Percentiles rank a stretch among this genome's conserved stretches.
These are phyloP conservation scores for Scleroderma bovista DNA, from an alignment of 768 basidiomycete genomes.

Conservation along the genomic window DNA sequence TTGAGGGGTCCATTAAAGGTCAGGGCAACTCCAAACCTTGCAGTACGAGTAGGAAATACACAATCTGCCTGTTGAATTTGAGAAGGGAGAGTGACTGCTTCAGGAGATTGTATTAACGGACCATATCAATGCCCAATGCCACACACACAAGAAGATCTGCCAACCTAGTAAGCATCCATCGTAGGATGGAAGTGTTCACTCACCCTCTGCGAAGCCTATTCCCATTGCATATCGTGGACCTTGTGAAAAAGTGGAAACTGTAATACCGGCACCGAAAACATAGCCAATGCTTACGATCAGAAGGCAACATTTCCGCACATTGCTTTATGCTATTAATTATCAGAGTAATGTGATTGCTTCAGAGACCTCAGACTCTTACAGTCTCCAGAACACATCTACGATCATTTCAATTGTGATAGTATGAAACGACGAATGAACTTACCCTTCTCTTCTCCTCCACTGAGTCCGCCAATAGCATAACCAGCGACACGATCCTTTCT, in stretches of 20 bases:
- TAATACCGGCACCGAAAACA: background rate
- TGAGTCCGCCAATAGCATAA: constrained; percentile 86
- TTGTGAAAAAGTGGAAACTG: constrained; percentile 25
- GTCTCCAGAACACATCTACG: constrained; percentile 76
- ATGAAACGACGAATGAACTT: constrained; percentile 10
- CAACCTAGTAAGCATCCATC: background rate
- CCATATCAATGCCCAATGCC: constrained; percentile 92
- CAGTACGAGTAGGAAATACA: constrained; percentile 89
- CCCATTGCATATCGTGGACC: constrained; percentile 93
- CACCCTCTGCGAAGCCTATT: constrained; percentile 88
- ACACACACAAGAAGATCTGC: constrained; percentile 85
- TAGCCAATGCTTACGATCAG: constrained; percentile 52
- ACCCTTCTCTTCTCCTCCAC: constrained; percentile 92
- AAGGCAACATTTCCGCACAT: constrained; percentile 73
- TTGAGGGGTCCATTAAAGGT: constrained; percentile 81
- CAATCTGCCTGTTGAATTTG: constrained; percentile 66
- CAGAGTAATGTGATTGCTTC: constrained; percentile 3
- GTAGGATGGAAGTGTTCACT: constrained; percentile 1
- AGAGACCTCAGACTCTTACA: constrained; percentile 43
- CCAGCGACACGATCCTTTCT: constrained; percentile 76
- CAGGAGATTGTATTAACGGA: constrained; percentile 23
- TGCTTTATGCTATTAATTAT: constrained; percentile 59
- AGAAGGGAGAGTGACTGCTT: background rate
- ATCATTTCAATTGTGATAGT: constrained; percentile 3
- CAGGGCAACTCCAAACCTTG: constrained; percentile 85